A percentile compares a stretch with the other conserved stretches of the same genome.
phyloP scores from a whole-genome alignment of 495 filamentous ascomycete species.

The Aspergillus baeticus region DNA sequence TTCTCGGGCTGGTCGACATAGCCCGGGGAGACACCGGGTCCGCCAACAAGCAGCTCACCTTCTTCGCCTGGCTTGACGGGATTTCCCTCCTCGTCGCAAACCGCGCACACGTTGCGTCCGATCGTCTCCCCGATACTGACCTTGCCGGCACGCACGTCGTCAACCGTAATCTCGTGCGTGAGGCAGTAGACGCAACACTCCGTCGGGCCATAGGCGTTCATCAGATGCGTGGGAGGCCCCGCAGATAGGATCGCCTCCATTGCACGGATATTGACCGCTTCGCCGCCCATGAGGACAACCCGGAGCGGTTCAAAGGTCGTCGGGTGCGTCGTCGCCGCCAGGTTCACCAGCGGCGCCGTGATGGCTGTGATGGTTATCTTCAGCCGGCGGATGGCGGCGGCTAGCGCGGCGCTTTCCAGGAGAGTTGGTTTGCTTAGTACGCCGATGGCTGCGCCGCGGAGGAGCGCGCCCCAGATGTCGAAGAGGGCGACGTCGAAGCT shows the following conservation, averaged over 20 bases:
- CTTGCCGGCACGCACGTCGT: conserved; percentile 1
- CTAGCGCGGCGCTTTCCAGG: conserved; percentile 11
- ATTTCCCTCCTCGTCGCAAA: conserved; percentile 40
- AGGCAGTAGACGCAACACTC: conserved; percentile 23
- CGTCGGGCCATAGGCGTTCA: conserved; percentile 35
- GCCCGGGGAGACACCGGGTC: conserved; percentile 37
- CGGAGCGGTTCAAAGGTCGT: conserved; percentile 11
- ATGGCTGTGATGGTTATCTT: conserved; percentile 16
- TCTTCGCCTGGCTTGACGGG: conserved; percentile 33
- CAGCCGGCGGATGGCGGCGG: background rate
- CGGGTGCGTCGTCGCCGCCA: conserved; percentile 16
- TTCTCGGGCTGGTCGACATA: conserved; percentile 41
- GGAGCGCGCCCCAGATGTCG: conserved; percentile 25
- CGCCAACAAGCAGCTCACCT: conserved; percentile 44
- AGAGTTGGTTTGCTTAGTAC: conserved; percentile 14
- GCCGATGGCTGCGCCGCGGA: conserved; percentile 19
- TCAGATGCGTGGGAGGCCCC: conserved; percentile 20
- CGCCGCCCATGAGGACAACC: conserved; percentile 19
- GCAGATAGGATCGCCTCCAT: conserved; percentile 15
- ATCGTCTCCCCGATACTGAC: conserved; percentile 22
- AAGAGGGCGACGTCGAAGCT: conserved; percentile 28
- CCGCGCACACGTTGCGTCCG: conserved; percentile 8
- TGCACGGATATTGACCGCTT: conserved; percentile 18
- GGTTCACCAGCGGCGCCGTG: conserved; percentile 21
- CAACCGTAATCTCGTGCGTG: conserved; percentile 3